These are phyloP conservation scores for Annona squamosa DNA, from an alignment of 164 flowering plant species.

Conservation along the genomic window DNA sequence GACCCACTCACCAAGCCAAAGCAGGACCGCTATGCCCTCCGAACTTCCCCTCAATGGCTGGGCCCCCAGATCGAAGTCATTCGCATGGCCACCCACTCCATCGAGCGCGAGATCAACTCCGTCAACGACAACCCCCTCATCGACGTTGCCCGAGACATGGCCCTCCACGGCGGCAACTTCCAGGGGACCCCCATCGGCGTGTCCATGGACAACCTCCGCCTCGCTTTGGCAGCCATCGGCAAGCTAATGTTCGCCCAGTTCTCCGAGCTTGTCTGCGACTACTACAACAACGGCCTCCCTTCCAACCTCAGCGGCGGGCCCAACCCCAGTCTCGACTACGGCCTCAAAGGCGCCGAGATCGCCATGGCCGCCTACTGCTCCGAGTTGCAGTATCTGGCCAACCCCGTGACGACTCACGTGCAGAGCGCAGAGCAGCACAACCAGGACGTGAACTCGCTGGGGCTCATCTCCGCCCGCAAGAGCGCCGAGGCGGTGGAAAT, in stretches of 20 bases:
- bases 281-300: conserved; percentile 31
- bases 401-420: conserved; percentile 21
- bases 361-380: conserved; percentile 25
- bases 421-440: conserved; percentile 22
- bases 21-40: conserved; percentile 34
- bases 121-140: conserved; percentile 24
- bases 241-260: conserved; percentile 22
- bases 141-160: conserved; percentile 18
- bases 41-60: conserved; percentile 27
- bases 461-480: conserved; percentile 44
- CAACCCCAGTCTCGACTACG: conserved; percentile 18
- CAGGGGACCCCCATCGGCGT: conserved; percentile 28
- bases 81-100: conserved; percentile 29
- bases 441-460: conserved; percentile 33
- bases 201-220: conserved; percentile 30
- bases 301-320: conserved; percentile 29
- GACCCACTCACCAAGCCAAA: conserved; percentile 38
- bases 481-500: conserved; percentile 45
- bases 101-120: conserved; percentile 31
- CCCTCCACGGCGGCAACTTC: conserved; percentile 21
- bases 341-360: conserved; percentile 18
- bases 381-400: conserved; percentile 20
- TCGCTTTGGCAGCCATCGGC: conserved; percentile 32
- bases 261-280: conserved; percentile 24
- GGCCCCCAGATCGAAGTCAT: conserved; percentile 35